Percentiles rank a stretch among this genome's conserved stretches.
Evolutionary conservation across 2,329 filamentous ascomycete species (phyloP).

Genomic region (Teratosphaeria zuluensis): DNA sequence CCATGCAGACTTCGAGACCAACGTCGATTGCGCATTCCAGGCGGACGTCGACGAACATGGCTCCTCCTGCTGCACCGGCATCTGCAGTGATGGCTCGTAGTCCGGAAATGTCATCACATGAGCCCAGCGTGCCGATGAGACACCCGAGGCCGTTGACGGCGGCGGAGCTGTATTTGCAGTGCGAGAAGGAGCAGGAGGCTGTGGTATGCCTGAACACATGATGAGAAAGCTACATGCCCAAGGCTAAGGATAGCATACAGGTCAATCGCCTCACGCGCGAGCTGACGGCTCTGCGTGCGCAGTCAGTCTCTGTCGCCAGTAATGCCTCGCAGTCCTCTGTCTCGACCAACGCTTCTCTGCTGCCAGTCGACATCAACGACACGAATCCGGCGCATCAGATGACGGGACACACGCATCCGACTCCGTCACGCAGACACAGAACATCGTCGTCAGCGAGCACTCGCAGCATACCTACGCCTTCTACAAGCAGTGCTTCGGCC

Average conservation of each 20-base stretch:
- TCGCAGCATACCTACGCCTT: constrained; percentile 18
- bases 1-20: constrained; percentile 3
- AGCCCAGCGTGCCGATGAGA: constrained; percentile 50
- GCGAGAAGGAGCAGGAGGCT: constrained; percentile 93
- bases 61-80: not conserved
- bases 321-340: constrained; percentile 45
- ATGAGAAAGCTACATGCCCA: not conserved
- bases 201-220: constrained; percentile 51
- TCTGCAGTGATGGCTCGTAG: not conserved
- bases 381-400: constrained; percentile 35
- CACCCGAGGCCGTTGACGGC: constrained; percentile 82
- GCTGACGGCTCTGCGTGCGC: constrained; percentile 68
- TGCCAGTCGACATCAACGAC: constrained; percentile 37
- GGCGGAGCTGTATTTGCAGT: constrained; percentile 75
- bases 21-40: constrained; percentile 11
- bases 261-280: constrained; percentile 90
- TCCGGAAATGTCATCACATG: constrained; percentile 11
- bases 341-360: constrained; percentile 37
- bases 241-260: constrained; percentile 33
- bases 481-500: constrained; percentile 6
- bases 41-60: constrained; percentile 13
- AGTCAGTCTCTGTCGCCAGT: constrained; percentile 51
- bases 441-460: constrained; percentile 22
- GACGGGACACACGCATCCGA: constrained; percentile 42
- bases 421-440: constrained; percentile 43